Conservation (phyloP, 2,329 filamentous ascomycete species). For the Pyricularia pennisetigena region DNA sequence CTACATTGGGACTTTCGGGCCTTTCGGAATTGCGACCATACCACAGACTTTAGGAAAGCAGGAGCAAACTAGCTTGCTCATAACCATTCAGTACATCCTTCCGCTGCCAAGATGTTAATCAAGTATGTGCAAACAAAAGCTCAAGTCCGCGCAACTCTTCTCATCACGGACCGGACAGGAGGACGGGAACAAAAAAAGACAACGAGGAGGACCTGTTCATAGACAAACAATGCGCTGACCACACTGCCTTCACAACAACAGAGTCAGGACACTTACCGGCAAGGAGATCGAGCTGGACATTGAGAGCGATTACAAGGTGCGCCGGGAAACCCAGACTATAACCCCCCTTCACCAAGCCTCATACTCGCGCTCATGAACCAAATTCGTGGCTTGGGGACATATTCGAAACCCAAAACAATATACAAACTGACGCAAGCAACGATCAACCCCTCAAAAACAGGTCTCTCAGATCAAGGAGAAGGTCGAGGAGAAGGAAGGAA, state of each 20-base stretch:
- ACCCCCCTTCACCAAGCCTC: not conserved
- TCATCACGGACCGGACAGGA: not conserved
- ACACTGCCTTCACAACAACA: slow-evolving; percentile 25
- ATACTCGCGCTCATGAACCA: not conserved
- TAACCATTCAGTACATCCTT: not conserved
- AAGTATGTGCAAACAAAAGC: slow-evolving; percentile 32
- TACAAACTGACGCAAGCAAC: not conserved
- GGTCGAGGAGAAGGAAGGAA: slow-evolving; percentile 98
- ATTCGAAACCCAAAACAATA: too few species aligned
- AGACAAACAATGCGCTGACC: slow-evolving; percentile 3
- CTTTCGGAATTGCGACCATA: not conserved
- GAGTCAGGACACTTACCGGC: slow-evolving; percentile 93
- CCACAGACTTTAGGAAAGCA: not conserved
- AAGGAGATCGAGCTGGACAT: slow-evolving; percentile 99
- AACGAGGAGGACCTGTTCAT: not conserved
- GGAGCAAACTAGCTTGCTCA: not conserved
- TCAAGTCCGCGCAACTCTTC: not conserved
- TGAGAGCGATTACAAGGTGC: slow-evolving; percentile 84
- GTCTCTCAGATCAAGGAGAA: slow-evolving; percentile 96
- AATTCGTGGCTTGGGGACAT: not conserved
- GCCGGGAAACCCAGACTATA: slow-evolving; percentile 6
- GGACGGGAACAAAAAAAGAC: too few species aligned
- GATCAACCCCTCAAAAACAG: slow-evolving; percentile 32
- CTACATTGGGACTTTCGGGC: not conserved
- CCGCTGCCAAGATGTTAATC: slow-evolving; percentile 33